Percentiles rank a stretch among this genome's conserved stretches.
phyloP scores from a whole-genome alignment of 257 asterid species.

The Ligustrum vulgare region DNA sequence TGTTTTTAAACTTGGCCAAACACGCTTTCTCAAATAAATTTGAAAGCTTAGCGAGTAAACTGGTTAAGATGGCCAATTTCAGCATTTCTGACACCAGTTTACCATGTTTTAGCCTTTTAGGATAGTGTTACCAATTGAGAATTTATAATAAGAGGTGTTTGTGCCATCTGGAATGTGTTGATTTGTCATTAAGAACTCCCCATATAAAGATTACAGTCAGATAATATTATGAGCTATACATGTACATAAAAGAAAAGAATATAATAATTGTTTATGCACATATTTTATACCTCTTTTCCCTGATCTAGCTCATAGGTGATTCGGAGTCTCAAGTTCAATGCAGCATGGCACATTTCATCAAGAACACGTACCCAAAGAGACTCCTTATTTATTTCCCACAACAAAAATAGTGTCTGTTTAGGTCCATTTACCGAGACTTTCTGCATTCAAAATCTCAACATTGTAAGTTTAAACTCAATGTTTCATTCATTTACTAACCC shows the following conservation, averaged over 20 bases:
- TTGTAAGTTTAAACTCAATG: background rate
- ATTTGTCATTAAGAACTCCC: background rate
- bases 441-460: constrained; percentile 38
- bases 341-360: constrained; percentile 88
- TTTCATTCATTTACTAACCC: background rate
- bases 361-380: constrained; percentile 48
- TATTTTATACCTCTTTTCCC: constrained; percentile 59
- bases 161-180: background rate
- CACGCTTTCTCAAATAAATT: background rate
- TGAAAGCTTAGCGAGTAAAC: background rate
- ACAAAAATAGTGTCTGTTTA: constrained; percentile 33
- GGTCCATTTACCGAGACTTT: constrained; percentile 38
- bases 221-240: background rate
- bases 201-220: background rate
- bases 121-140: background rate
- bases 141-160: background rate
- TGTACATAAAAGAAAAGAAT: background rate
- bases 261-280: background rate
- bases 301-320: constrained; percentile 58
- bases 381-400: constrained; percentile 60
- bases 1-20: background rate
- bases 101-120: background rate
- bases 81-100: background rate
- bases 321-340: constrained; percentile 77
- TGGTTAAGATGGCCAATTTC: background rate